Base-by-base conservation (phyloP, 1,284 basidiomycete species). In the Cystobasidium pallidum region DNA sequence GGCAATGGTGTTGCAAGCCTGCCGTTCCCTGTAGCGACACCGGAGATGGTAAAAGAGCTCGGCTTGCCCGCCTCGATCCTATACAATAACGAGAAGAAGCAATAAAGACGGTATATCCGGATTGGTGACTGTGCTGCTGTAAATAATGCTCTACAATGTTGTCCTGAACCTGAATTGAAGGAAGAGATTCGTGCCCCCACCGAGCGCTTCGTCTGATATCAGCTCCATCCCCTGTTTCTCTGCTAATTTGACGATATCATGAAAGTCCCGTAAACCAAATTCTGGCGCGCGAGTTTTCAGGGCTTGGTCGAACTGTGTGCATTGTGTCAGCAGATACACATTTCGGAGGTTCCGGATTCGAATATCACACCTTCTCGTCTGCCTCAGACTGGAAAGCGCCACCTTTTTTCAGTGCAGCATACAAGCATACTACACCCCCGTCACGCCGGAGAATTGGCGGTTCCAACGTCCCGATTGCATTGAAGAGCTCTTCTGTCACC, bases 21-120 rank as follows among this genome's bases (percentile, higher is more conserved):
- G 73, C 94, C 94, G 8, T 94, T 94, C 84, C 94, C 94, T 0
- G 93, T 92, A 43, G 94, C 91, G 43, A 95, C 92, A 11, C 85
- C 84, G 70, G 87, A 91, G 80, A 83, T 94, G 79, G 91, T 91
- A 2, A 84, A 84, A 78, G 78, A 76, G 17, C 82, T 61, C 41
- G 28, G 43, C 3, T 49, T 73, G 30, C 72, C 72, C 6, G 41
- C 24, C 19, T 47, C 55, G 2, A 66, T 73, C 19, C 32, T 66
- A 41, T 66, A 66, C 65, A 51, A 71, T 26, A 70, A 62, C 45
- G 66, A 57, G 45, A 57, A 64, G 68, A 71, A 64, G 49, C 51
- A 64, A 41, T 54, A 63, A 34, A 54, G 36, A 28, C 8, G 19
- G 19, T 45, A 3, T 19, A 45, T 11, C 11, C 43, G 8, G 11